These are phyloP conservation scores for Nothophytophthora sp. DNA, from an alignment of 352 stramenopile species.

Conservation along the genomic window DNA sequence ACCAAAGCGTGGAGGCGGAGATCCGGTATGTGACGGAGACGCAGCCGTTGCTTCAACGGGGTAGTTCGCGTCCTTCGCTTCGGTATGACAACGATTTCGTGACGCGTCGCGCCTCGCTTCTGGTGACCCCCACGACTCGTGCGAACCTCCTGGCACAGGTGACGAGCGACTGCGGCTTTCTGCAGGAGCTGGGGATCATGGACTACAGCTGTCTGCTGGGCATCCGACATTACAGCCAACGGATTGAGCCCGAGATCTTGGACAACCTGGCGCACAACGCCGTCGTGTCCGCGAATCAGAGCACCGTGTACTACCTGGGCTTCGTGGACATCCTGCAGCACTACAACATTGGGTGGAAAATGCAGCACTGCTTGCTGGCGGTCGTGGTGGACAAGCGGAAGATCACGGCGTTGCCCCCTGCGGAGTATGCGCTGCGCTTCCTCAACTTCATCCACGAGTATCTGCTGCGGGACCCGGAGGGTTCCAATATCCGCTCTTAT, in stretches of 20 bases:
- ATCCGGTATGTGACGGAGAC: constrained; percentile 43
- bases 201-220: constrained; percentile 87
- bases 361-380: constrained; percentile 78
- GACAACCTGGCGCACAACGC: constrained; percentile 73
- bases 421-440: constrained; percentile 86
- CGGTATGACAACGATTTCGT: constrained; percentile 86
- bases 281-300: constrained; percentile 73
- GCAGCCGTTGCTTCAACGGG: constrained; percentile 55
- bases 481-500: constrained; percentile 64
- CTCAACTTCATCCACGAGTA: constrained; percentile 87
- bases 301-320: constrained; percentile 78
- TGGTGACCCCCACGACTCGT: constrained; percentile 70
- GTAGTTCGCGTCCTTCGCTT: constrained; percentile 58
- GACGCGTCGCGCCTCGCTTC: constrained; percentile 56
- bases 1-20: constrained; percentile 31
- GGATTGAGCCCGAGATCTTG: constrained; percentile 47
- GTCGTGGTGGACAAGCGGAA: constrained; percentile 69
- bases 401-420: constrained; percentile 79
- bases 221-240: constrained; percentile 58
- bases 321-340: constrained; percentile 88
- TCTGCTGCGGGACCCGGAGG: constrained; percentile 65
- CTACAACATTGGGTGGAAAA: constrained; percentile 86
- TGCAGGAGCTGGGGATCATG: constrained; percentile 88
- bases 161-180: constrained; percentile 82
- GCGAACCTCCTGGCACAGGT: constrained; percentile 79